phyloP scores from a whole-genome alignment of 352 stramenopile genomes.

The Phytophthora nicotianae region DNA sequence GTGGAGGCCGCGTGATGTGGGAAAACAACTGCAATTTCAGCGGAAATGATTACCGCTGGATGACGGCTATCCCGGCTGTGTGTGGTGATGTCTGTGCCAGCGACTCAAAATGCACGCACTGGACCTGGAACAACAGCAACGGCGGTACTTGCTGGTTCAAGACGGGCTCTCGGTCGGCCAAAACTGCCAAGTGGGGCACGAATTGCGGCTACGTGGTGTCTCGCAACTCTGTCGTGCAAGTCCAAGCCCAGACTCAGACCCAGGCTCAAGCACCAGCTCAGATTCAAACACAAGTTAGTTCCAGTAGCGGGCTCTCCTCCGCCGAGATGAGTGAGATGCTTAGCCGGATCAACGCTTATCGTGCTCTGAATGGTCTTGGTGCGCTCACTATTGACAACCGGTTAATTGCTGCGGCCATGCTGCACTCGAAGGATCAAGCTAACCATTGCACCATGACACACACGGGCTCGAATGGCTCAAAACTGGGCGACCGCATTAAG shows the following conservation, averaged over 20 bases:
- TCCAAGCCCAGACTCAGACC: slow-evolving; percentile 1
- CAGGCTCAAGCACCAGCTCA: slow-evolving; percentile 1
- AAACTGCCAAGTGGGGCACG: slow-evolving; percentile 28
- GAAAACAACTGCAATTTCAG: slow-evolving; percentile 44
- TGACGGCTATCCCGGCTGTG: slow-evolving; percentile 30
- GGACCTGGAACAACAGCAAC: slow-evolving; percentile 44
- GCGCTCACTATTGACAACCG: slow-evolving; percentile 51
- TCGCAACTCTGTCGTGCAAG: slow-evolving; percentile 14
- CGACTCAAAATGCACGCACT: slow-evolving; percentile 45
- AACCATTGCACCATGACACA: slow-evolving; percentile 53
- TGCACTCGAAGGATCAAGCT: slow-evolving; percentile 56
- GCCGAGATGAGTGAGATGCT: slow-evolving; percentile 51
- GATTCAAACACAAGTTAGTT: slow-evolving; percentile 9
- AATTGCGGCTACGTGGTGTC: slow-evolving; percentile 46
- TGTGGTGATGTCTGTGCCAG: slow-evolving; percentile 43
- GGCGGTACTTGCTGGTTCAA: slow-evolving; percentile 54
- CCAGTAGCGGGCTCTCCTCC: slow-evolving; percentile 36
- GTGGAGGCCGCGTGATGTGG: slow-evolving; percentile 42
- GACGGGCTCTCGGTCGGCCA: slow-evolving; percentile 18
- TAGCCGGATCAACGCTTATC: slow-evolving; percentile 51
- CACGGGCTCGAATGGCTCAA: slow-evolving; percentile 42
- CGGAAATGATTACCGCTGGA: slow-evolving; percentile 36
- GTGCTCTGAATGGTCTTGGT: slow-evolving; percentile 38
- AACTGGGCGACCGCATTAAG: slow-evolving; percentile 37
- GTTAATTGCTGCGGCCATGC: slow-evolving; percentile 36